Base-by-base conservation (phyloP, 2,329 filamentous ascomycete species). In the Trichoderma arundinaceum region DNA sequence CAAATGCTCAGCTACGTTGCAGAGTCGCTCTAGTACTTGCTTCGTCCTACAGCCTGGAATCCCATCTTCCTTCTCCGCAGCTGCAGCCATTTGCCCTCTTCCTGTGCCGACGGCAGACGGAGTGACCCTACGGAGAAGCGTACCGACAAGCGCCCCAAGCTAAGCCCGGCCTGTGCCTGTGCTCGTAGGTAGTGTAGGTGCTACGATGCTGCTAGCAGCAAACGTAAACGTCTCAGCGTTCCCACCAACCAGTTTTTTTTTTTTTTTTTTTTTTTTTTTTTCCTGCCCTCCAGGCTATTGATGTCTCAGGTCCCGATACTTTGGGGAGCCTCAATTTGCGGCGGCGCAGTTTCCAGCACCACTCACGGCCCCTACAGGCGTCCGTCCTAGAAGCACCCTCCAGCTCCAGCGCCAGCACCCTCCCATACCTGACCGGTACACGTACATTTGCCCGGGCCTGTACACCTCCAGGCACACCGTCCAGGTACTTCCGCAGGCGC, bases 261-360 rank as follows among this genome's bases (percentile, higher is more conserved):
- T 39, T 41, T 39, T 41, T 33, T n/a, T 15, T 22, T 33, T 32
- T 53, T 38, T 38, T 19, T 17, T 7, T 17, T 17, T 35, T n/a
- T 52, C 28, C 28, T 12, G 10, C 48, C 35, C 8, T 35, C 17
- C 15, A 10, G 35, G 35, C 22, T 28, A 28, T 28, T 28, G 22
- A 28, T 28, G 22, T 2, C 22, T 28, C 22, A 28, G 22, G 22
- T 28, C 22, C 22, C 22, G 35, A 7, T 38, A 38, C 10, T 7
- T 38, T 38, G 35, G 19, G 57, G 57, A 51, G 44, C 44, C 58
- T 63, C 59, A 53, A 53, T 46, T 54, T 63, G 49, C 49, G 22
- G 59, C 59, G 41, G 59, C 59, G 59, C 59, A 63, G 49, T 53
- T 63, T 63, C 49, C 49, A 63, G 59, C 59, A 63, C 59, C 49